Conservation (phyloP, 495 filamentous ascomycete species). For the Penicillium longicatenatum region DNA sequence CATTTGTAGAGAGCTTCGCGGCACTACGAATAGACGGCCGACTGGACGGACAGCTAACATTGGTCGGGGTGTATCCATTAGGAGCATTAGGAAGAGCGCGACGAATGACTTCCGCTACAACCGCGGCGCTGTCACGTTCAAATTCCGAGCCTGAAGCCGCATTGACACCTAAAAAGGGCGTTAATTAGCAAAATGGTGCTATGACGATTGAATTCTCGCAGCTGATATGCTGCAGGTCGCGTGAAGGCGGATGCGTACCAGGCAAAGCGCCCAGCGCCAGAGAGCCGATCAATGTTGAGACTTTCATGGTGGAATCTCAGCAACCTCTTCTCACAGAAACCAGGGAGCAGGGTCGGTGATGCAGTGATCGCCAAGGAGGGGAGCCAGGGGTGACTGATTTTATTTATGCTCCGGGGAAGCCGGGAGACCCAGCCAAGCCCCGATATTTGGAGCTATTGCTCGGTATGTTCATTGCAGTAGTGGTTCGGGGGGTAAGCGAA, state of each 20-base stretch:
- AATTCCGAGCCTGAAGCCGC: slow-evolving; percentile 15
- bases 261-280: slow-evolving; percentile 35
- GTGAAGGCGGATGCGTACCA: slow-evolving; percentile 23
- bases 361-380: slow-evolving; percentile 9
- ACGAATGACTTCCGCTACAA: slow-evolving; percentile 14
- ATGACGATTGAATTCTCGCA: background rate
- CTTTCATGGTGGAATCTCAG: slow-evolving; percentile 26
- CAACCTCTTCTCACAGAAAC: background rate
- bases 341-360: background rate
- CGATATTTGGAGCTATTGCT: slow-evolving; percentile 7
- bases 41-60: slow-evolving; percentile 41
- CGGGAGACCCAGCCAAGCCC: slow-evolving; percentile 30
- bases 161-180: slow-evolving; percentile 17
- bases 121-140: slow-evolving; percentile 9
- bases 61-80: slow-evolving; percentile 46
- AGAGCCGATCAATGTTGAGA: slow-evolving; percentile 18
- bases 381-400: slow-evolving; percentile 16
- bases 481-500: slow-evolving; percentile 16
- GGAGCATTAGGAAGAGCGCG: slow-evolving; percentile 51
- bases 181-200: background rate
- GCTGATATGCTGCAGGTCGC: background rate
- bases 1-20: slow-evolving; percentile 59
- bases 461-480: slow-evolving; percentile 16
- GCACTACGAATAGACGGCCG: slow-evolving; percentile 59
- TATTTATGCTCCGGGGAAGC: slow-evolving; percentile 29